Evolutionary conservation across 805 yeast species (phyloP).

Genomic region (Nakazawaea pomicola): DNA sequence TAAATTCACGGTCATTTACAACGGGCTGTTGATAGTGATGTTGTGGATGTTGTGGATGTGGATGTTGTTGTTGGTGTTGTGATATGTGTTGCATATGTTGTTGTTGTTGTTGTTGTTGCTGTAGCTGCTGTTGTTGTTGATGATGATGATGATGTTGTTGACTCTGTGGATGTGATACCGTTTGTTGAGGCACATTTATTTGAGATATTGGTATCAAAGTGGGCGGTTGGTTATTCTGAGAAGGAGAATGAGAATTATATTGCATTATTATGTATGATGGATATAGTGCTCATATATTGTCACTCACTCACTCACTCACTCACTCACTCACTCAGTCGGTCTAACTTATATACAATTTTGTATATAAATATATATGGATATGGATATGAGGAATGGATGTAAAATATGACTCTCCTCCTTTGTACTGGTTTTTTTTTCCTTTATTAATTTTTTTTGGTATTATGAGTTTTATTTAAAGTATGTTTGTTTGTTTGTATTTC

Average conservation of each 20-base stretch:
- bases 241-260: too few species aligned
- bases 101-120: neutral
- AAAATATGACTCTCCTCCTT: too few species aligned
- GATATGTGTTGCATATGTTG: neutral
- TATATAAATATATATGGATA: too few species aligned
- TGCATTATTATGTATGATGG: too few species aligned
- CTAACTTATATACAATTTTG: too few species aligned
- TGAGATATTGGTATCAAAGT: neutral
- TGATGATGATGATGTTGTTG: neutral
- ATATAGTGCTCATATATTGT: neutral
- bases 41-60: neutral
- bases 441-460: too few species aligned
- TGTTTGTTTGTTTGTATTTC: too few species aligned
- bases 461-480: too few species aligned
- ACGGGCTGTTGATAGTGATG: neutral
- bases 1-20: too few species aligned
- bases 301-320: neutral
- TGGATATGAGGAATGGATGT: too few species aligned
- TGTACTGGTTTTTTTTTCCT: too few species aligned
- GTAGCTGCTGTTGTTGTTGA: slow-evolving; percentile 1
- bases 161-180: neutral
- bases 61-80: neutral
- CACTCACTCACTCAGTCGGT: neutral
- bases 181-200: slow-evolving; percentile 1
- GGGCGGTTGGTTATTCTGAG: too few species aligned